A percentile compares a stretch with the other conserved stretches of the same genome.
These are phyloP conservation scores for Phialophora chinensis DNA, from an alignment of 2,329 filamentous ascomycete genomes.

Conservation along the genomic window DNA sequence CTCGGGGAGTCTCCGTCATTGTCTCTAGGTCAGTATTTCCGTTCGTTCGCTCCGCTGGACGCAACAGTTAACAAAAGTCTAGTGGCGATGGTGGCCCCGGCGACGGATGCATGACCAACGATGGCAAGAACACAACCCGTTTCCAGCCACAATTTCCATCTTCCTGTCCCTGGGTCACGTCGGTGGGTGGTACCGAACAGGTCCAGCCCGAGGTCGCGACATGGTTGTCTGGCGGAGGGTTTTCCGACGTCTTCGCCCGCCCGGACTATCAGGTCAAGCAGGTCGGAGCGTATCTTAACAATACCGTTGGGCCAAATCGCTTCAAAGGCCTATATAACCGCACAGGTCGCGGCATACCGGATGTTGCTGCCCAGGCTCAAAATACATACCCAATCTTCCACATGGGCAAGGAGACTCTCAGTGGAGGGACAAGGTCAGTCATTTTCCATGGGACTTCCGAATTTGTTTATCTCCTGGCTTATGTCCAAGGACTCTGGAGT, in stretches of 20 bases:
- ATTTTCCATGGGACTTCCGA: neutral
- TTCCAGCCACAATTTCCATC: constrained; percentile 69
- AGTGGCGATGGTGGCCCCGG: constrained; percentile 65
- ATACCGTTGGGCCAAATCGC: constrained; percentile 43
- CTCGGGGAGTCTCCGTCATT: constrained; percentile 68
- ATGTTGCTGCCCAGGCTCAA: constrained; percentile 49
- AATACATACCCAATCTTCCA: constrained; percentile 50
- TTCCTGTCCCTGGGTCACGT: constrained; percentile 71
- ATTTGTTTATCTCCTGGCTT: too few species aligned
- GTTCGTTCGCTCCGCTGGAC: constrained; percentile 52
- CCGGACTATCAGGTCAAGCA: constrained; percentile 55
- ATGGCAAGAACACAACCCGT: constrained; percentile 61
- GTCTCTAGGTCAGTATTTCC: constrained; percentile 53
- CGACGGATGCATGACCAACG: constrained; percentile 62
- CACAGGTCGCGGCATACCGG: constrained; percentile 17
- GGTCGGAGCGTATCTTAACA: constrained; percentile 53
- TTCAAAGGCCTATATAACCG: constrained; percentile 53
- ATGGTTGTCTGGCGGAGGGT: constrained; percentile 62
- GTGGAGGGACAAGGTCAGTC: constrained; percentile 17
- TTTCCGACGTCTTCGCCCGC: constrained; percentile 57
- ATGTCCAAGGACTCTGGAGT: too few species aligned
- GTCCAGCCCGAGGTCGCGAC: constrained; percentile 58
- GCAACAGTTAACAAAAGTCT: neutral
- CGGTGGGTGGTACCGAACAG: constrained; percentile 65
- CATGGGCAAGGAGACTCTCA: constrained; percentile 40